phyloP scores from a whole-genome alignment of 2,329 filamentous ascomycete genomes.

The Davidsoniella eucalypti region DNA sequence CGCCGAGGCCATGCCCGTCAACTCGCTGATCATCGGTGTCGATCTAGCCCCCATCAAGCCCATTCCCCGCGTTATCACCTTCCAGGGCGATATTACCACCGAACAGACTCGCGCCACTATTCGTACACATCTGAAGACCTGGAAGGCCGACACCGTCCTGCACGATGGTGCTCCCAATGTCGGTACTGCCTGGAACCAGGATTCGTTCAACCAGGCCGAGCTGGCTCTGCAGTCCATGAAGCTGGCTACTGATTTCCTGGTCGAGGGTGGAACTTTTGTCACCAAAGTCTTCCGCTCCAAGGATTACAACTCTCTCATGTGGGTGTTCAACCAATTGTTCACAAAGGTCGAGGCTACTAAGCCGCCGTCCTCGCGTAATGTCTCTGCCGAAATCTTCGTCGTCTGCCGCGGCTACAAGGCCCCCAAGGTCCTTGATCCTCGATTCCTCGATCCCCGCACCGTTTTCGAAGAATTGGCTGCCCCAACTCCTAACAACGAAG shows the following conservation, averaged over 20 bases:
- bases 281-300: slow-evolving; percentile 97
- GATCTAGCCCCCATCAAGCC: slow-evolving; percentile 91
- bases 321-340: slow-evolving; percentile 97
- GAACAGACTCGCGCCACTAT: slow-evolving; percentile 90
- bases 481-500: slow-evolving; percentile 82
- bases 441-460: slow-evolving; percentile 72
- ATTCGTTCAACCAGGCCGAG: slow-evolving; percentile 95
- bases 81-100: slow-evolving; percentile 95
- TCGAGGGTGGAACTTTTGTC: slow-evolving; percentile 80
- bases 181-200: slow-evolving; percentile 93
- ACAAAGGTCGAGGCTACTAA: slow-evolving; percentile 92
- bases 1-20: slow-evolving; percentile 81
- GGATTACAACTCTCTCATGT: slow-evolving; percentile 87
- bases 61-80: slow-evolving; percentile 84
- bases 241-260: slow-evolving; percentile 82
- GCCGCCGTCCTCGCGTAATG: slow-evolving; percentile 85
- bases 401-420: slow-evolving; percentile 93
- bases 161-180: slow-evolving; percentile 98
- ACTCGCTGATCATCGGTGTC: slow-evolving; percentile 83
- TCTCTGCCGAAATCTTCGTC: slow-evolving; percentile 96
- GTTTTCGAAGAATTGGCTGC: slow-evolving; percentile 88
- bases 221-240: slow-evolving; percentile 81
- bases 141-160: slow-evolving; percentile 89
- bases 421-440: slow-evolving; percentile 81
- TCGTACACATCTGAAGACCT: slow-evolving; percentile 76